Base-by-base conservation (phyloP, 2,329 filamentous ascomycete species). In the Pseudophaeomoniella oleicola region DNA sequence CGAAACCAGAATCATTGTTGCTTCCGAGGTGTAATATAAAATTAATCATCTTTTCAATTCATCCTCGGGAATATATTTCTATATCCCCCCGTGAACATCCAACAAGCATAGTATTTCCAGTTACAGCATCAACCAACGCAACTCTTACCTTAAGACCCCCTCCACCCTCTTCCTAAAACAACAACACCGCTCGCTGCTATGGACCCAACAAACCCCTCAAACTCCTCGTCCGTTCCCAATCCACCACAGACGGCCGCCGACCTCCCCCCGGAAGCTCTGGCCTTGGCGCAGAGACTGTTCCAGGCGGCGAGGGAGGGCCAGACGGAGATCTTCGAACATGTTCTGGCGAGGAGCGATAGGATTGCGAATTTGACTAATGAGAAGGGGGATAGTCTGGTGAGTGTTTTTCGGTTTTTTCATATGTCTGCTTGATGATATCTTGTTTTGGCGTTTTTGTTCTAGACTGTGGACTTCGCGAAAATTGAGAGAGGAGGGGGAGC, bases 291-390 rank as follows among this genome's bases (percentile, higher is more conserved):
- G 6, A 71, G 70, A 43, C 69, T 83, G 59, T 84, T 79, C 57
- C 69, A 81, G 45, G 68, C 75, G 17, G 78, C 79, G 2, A 68
- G 79, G 19, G 51, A 57, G 15, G 79, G 78, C 38, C 60, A 77
- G 34, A 60, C 69, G 2, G 51, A 67, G 4, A 54, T 72, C 10
- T 71, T 85, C n/a, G 51, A 66, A 30, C 69, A 77, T 53, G 79
- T 79, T 34, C 54, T 85, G 27, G 62, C 66, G 2, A 73, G 72
- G 2, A 78, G 80, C 1, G 59, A 84, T 16, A 27, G 22, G 22
- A 78, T 78, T 0, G 62, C 71, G 2, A 83, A 82, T 47, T 62
- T 84, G 54, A 81, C 77, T 15, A 83, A 84, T 47, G 69, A 78
- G 35, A 78, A 80, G 44, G 80, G 79, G 34, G 78, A 85, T 51